Evolutionary conservation across 257 asterid species (phyloP).

Genomic region (Gentiana straminea): DNA sequence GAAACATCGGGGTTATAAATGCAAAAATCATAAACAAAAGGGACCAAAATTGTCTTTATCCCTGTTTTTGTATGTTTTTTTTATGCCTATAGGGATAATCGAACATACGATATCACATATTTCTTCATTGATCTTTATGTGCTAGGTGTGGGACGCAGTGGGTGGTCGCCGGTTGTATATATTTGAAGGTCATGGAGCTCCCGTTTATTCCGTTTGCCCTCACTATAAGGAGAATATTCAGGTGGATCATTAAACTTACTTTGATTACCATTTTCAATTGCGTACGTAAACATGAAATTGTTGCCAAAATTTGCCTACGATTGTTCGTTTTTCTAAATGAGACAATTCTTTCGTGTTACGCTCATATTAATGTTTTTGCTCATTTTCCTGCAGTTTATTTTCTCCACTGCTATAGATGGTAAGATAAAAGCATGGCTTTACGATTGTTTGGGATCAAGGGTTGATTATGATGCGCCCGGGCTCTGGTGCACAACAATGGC

Average conservation of each 20-base stretch:
- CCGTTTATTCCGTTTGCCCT: slow-evolving; percentile 91
- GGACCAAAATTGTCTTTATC: background rate
- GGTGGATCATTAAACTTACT: slow-evolving; percentile 21
- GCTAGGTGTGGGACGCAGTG: slow-evolving; percentile 90
- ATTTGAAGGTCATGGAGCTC: slow-evolving; percentile 92
- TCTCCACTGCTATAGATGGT: slow-evolving; percentile 95
- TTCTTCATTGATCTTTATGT: slow-evolving; percentile 13
- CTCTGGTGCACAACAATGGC: slow-evolving; percentile 97
- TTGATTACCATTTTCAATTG: background rate
- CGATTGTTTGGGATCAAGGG: slow-evolving; percentile 91
- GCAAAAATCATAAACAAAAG: too few species aligned
- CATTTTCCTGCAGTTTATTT: slow-evolving; percentile 59
- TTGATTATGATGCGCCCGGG: slow-evolving; percentile 99
- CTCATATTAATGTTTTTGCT: background rate
- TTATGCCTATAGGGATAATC: too few species aligned
- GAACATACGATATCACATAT: background rate
- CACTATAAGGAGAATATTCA: slow-evolving; percentile 84
- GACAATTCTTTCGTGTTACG: background rate
- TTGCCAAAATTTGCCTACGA: too few species aligned
- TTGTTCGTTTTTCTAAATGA: too few species aligned
- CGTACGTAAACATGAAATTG: background rate
- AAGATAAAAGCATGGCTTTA: slow-evolving; percentile 98
- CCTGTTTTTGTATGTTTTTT: background rate
- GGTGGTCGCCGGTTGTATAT: slow-evolving; percentile 60
- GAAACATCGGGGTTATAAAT: too few species aligned